These are phyloP conservation scores for Pestalotiopsis sp. DNA, from an alignment of 2,329 filamentous ascomycete species.

Conservation along the genomic window DNA sequence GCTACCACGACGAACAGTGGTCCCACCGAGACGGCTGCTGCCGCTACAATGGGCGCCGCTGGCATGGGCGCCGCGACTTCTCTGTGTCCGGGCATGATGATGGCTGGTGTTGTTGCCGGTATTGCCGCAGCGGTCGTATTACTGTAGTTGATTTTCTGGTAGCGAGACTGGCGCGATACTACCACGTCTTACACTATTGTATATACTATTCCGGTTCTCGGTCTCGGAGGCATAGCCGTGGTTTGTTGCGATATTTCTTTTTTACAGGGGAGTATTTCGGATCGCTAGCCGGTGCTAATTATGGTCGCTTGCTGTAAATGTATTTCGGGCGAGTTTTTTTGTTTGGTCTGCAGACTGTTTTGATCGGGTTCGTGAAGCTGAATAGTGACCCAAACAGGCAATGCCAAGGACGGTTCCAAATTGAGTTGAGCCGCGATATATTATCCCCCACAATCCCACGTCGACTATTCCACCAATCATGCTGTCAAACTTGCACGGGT, in stretches of 20 bases:
- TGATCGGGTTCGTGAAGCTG: not conserved
- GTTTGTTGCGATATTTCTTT: not conserved
- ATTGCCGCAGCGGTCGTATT: not conserved
- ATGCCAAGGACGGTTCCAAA: constrained; percentile 10
- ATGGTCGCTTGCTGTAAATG: no score
- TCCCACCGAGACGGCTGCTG: constrained; percentile 13
- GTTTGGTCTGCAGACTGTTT: no score
- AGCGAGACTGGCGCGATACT: not conserved
- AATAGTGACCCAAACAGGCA: not conserved
- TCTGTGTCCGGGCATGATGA: not conserved
- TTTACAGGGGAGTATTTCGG: not conserved
- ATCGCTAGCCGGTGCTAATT: not conserved
- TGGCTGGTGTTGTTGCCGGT: constrained; percentile 3
- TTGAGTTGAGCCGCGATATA: constrained; percentile 12
- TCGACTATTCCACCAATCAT: constrained; percentile 11
- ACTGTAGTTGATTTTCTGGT: not conserved
- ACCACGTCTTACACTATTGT: not conserved
- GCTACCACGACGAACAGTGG: constrained; percentile 17
- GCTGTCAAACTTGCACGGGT: not conserved
- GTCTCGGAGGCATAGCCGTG: not conserved
- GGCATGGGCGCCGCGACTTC: constrained; percentile 12
- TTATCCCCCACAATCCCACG: constrained; percentile 1
- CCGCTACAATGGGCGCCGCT: constrained; percentile 15
- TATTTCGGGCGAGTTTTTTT: no score
- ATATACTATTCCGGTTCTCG: not conserved